Percentiles rank a stretch among this genome's conserved stretches.
Conservation (phyloP, 139 green algal species). For the Raphidocelis subcapitata region DNA sequence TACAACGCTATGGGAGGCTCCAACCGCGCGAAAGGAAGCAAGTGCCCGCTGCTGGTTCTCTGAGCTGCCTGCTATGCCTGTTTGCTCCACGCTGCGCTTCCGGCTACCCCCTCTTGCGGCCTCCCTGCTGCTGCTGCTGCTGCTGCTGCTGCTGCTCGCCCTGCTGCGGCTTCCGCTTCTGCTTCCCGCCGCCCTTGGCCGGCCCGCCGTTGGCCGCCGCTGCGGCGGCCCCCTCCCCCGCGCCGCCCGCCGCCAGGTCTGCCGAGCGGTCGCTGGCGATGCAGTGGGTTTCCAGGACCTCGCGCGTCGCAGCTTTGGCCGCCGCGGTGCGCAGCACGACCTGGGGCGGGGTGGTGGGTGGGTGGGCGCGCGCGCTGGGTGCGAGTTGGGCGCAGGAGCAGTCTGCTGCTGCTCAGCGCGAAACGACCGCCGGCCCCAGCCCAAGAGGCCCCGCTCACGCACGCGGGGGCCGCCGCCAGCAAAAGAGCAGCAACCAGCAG, state of each 20-base stretch:
- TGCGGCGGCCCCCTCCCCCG: not conserved
- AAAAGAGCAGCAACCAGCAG: not conserved
- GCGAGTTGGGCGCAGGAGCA: not conserved
- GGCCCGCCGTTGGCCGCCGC: not conserved
- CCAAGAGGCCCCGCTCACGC: not conserved
- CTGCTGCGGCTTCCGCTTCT: conserved; percentile 9
- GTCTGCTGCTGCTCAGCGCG: not conserved
- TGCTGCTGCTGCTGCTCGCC: not conserved
- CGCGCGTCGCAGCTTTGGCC: conserved; percentile 53
- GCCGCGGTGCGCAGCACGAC: conserved; percentile 42
- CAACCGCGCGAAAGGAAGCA: not conserved
- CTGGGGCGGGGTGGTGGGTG: not conserved
- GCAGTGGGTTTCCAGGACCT: conserved; percentile 76
- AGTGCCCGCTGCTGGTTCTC: not conserved
- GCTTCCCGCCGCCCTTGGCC: not conserved
- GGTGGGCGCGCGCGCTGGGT: not conserved
- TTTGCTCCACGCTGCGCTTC: not conserved
- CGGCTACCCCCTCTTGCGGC: not conserved
- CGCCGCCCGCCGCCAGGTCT: conserved; percentile 39
- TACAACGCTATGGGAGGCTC: not conserved
- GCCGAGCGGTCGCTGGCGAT: conserved; percentile 62
- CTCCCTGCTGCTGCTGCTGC: not conserved
- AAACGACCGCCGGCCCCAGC: not conserved
- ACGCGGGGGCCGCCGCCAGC: not conserved
- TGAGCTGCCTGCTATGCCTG: not conserved